Conservation (phyloP, 2,329 filamentous ascomycete genomes). For the Zasmidium angulare region DNA sequence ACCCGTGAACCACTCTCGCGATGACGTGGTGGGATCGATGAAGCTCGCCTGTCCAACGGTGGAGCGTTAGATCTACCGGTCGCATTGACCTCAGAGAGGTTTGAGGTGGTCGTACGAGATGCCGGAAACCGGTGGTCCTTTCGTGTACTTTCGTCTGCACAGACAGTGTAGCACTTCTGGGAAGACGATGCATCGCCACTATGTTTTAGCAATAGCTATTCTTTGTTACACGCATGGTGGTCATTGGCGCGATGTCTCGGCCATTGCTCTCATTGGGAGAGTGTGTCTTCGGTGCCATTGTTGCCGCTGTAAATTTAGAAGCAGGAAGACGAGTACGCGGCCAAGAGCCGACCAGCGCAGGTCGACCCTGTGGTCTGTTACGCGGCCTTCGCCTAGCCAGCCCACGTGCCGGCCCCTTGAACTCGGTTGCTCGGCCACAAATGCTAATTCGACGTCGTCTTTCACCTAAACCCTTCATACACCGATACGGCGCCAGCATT, state of each 20-base stretch:
- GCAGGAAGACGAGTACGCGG: background rate
- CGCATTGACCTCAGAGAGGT: background rate
- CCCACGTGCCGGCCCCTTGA: background rate
- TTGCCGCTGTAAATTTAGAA: background rate
- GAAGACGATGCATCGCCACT: background rate
- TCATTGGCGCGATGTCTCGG: too few relatives aligned
- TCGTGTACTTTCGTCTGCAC: background rate
- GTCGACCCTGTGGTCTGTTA: background rate
- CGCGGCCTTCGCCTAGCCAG: background rate
- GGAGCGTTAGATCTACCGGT: background rate
- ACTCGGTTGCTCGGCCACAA: background rate
- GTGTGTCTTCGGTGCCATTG: background rate
- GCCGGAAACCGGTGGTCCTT: background rate
- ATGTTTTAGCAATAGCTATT: too few relatives aligned
- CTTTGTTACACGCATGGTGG: too few relatives aligned
- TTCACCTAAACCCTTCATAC: background rate
- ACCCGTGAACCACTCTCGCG: too few relatives aligned
- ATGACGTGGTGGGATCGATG: background rate
- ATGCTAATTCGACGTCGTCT: background rate
- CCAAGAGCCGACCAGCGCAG: too few relatives aligned
- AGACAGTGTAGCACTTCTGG: background rate
- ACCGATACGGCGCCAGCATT: background rate
- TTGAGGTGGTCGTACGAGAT: background rate
- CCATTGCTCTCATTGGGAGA: background rate
- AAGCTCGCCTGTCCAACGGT: background rate